Evolutionary conservation across 371 early-diverging fungal genomes (phyloP).

Genomic region (Apophysomyces trapeziformis): DNA sequence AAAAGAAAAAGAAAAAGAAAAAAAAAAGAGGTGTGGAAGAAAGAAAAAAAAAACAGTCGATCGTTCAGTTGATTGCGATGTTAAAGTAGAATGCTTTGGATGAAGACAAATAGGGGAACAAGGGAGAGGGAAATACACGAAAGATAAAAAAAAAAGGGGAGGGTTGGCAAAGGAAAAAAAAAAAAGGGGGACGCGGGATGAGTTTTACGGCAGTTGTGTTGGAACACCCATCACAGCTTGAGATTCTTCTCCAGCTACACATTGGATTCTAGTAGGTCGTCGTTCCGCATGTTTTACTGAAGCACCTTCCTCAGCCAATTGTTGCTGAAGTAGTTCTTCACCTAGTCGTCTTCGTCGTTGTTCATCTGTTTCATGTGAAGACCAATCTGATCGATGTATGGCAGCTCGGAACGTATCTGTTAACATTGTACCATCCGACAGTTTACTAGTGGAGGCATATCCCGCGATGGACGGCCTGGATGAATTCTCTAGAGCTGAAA

Average conservation of each 20-base stretch:
- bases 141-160: slow-evolving; percentile 1
- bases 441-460: background rate
- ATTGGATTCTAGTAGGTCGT: slow-evolving; percentile 5
- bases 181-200: background rate
- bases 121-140: slow-evolving; percentile 10
- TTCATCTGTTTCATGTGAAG: background rate
- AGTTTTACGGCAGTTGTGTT: background rate
- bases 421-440: background rate
- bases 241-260: slow-evolving; percentile 1
- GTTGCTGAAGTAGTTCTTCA: slow-evolving; percentile 24
- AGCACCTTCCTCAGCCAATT: slow-evolving; percentile 24
- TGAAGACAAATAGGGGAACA: background rate
- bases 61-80: background rate
- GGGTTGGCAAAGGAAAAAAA: background rate
- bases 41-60: background rate
- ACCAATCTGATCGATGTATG: slow-evolving; percentile 5
- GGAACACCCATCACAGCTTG: background rate
- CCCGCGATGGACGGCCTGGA: background rate
- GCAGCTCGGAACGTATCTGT: slow-evolving; percentile 1
- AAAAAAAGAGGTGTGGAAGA: background rate
- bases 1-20: background rate
- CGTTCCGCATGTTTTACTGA: slow-evolving; percentile 18
- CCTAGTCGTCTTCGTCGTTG: slow-evolving; percentile 27
- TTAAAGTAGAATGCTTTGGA: background rate
- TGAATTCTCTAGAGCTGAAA: background rate